Conservation (phyloP, 2,329 filamentous ascomycete genomes). For the Ophiostoma himal-ulmi region DNA sequence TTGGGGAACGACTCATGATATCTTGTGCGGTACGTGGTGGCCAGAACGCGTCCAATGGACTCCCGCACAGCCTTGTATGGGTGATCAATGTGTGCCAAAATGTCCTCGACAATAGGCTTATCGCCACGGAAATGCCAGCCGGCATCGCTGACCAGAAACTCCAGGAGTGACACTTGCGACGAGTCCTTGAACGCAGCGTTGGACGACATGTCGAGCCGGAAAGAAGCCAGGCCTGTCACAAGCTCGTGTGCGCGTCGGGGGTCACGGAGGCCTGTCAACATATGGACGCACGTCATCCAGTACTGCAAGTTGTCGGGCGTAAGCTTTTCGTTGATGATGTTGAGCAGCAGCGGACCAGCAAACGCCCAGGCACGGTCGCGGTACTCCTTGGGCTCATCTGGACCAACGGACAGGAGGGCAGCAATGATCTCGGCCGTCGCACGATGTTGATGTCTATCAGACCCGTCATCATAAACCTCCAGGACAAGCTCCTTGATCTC, state of each 20-base stretch:
- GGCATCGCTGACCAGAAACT: slow-evolving; percentile 77
- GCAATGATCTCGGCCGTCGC: slow-evolving; percentile 91
- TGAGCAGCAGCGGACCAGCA: slow-evolving; percentile 78
- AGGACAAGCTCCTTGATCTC: slow-evolving; percentile 78
- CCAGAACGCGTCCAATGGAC: slow-evolving; percentile 83
- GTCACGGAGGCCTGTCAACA: slow-evolving; percentile 82
- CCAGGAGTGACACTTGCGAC: slow-evolving; percentile 85
- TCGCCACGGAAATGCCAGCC: slow-evolving; percentile 96
- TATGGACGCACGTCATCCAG: slow-evolving; percentile 90
- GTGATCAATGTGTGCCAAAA: slow-evolving; percentile 86
- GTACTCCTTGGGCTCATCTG: slow-evolving; percentile 68
- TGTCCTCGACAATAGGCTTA: slow-evolving; percentile 81
- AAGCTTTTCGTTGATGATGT: slow-evolving; percentile 82
- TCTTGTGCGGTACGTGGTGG: slow-evolving; percentile 80
- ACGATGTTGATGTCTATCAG: slow-evolving; percentile 94
- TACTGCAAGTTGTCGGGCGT: slow-evolving; percentile 93
- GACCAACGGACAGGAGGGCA: slow-evolving; percentile 72
- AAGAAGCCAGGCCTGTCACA: slow-evolving; percentile 72
- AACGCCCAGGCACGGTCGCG: slow-evolving; percentile 80
- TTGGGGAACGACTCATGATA: slow-evolving; percentile 92
- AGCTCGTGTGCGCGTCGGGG: slow-evolving; percentile 82
- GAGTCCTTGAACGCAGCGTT: slow-evolving; percentile 99
- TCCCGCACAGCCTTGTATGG: slow-evolving; percentile 97
- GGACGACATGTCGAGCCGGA: slow-evolving; percentile 86
- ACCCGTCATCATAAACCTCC: slow-evolving; percentile 81